Base-by-base conservation (phyloP, 805 yeast species). In the Kodamaea hsintzibuensis region DNA sequence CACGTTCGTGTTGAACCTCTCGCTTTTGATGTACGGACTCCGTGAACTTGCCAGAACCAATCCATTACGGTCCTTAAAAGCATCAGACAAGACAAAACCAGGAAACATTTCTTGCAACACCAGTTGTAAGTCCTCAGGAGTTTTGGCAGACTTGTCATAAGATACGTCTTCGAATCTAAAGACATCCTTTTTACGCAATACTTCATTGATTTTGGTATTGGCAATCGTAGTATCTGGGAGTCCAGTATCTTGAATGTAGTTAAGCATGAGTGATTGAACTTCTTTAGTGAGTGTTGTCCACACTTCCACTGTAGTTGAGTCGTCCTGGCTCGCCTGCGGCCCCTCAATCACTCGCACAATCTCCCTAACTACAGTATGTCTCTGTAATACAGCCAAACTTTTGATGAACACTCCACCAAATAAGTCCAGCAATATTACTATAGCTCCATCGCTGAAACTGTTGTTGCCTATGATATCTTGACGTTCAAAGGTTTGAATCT, bases 381-480 rank as follows among this genome's bases (percentile, higher is more conserved):
- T 80, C 70, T 89, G 95, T 16, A 90, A 68, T 3, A 88, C 83
- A 19, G 84, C 77, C 42, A 86, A 69, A 50, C 83, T 68, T 64
- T 83, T 85, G 27, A 82, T 73, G 62, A 88, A 91, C n/a, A 90
- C 76, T 7, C 83, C 77, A 67, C 88, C 83, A 57, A 88, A 87
- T 42, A 91, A 77, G 57, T 89, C 91, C 58, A 85, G 83, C 33
- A 91, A 70, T 0, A 89, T 78, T 0, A 79, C 67, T 0, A 84
- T 80, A 10, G 82, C 68, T 9, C 78, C 73, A 55, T 84, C 86
- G 55, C 79, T 77, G 51, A 75, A 67, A 33, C 59, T 60, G 38
- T 55, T 62, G n/a, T 61, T 68, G 5, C 68, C 67, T 27, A 68
- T 57, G 12, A 60, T 53, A 27, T 67, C 72, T 8, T 53, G 49